These are phyloP conservation scores for Actinomortierella wolfii DNA, from an alignment of 371 early-diverging fungal genomes.

Conservation along the genomic window DNA sequence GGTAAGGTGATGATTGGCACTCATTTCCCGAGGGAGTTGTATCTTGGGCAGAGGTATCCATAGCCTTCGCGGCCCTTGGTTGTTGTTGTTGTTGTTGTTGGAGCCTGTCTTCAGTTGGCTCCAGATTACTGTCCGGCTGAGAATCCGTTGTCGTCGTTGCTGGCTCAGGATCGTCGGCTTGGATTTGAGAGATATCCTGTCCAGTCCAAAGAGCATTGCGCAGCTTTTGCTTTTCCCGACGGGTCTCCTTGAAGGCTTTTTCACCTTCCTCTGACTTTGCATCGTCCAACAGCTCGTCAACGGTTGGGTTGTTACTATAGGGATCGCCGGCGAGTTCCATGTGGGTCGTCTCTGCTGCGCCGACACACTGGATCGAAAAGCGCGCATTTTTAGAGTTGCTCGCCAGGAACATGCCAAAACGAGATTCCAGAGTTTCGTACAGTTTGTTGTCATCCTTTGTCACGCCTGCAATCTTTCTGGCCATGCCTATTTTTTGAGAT, in stretches of 20 bases:
- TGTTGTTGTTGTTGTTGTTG: slow-evolving; percentile 1
- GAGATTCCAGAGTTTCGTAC: slow-evolving; percentile 44
- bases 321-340: slow-evolving; percentile 45
- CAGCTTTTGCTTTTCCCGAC: slow-evolving; percentile 12
- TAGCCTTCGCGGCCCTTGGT: slow-evolving; percentile 1
- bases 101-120: too few relatives aligned
- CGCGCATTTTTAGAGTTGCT: slow-evolving; percentile 32
- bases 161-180: slow-evolving; percentile 35
- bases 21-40: background rate
- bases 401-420: slow-evolving; percentile 50
- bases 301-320: slow-evolving; percentile 17
- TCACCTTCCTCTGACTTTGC: slow-evolving; percentile 13
- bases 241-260: slow-evolving; percentile 8
- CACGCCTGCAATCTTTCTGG: slow-evolving; percentile 47
- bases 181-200: slow-evolving; percentile 13
- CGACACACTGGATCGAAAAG: slow-evolving; percentile 34
- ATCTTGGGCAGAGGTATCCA: background rate
- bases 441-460: slow-evolving; percentile 39
- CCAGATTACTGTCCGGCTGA: too few relatives aligned
- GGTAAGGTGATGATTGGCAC: background rate
- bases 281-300: slow-evolving; percentile 20
- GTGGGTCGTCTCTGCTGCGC: slow-evolving; percentile 18
- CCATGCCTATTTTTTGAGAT: slow-evolving; percentile 24
- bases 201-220: slow-evolving; percentile 12
- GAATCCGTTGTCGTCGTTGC: background rate